Percentiles rank a stretch among this genome's conserved stretches.
Conservation (phyloP, 164 flowering plant genomes). For the Annona squamosa region DNA sequence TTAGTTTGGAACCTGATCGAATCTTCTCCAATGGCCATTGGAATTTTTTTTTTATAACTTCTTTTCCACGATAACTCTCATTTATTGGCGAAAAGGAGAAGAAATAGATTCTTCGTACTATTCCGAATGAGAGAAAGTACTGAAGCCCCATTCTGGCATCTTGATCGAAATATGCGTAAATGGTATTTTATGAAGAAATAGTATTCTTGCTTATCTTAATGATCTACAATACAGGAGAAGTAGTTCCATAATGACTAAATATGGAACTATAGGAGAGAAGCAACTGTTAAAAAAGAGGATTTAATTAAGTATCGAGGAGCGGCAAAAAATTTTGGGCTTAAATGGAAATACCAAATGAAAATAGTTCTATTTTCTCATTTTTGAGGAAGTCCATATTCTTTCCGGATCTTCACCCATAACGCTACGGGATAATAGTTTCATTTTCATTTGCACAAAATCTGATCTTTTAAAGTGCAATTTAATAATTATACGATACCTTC, state of each 20-base stretch:
- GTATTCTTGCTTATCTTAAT: not conserved
- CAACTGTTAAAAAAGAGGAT: too few species aligned
- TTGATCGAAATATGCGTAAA: not conserved
- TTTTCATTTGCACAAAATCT: not conserved
- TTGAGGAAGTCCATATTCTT: constrained; percentile 4
- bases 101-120: too few species aligned
- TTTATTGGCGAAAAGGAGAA: too few species aligned
- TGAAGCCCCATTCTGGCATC: not conserved
- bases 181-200: not conserved
- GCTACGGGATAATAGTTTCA: constrained; percentile 2
- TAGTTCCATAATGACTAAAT: too few species aligned
- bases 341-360: constrained; percentile 2
- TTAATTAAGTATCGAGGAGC: not conserved
- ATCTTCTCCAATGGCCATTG: too few species aligned
- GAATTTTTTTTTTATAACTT: too few species aligned
- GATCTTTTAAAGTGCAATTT: too few species aligned
- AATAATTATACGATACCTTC: too few species aligned
- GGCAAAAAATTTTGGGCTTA: not conserved
- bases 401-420: constrained; percentile 3
- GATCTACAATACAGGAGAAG: not conserved
- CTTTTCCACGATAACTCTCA: too few species aligned
- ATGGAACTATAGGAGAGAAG: too few species aligned
- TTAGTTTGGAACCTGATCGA: too few species aligned
- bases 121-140: not conserved
- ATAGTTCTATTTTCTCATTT: not conserved